These are phyloP conservation scores for Furcasterigmium sp. DNA, from an alignment of 2,329 filamentous ascomycete species.

Conservation along the genomic window DNA sequence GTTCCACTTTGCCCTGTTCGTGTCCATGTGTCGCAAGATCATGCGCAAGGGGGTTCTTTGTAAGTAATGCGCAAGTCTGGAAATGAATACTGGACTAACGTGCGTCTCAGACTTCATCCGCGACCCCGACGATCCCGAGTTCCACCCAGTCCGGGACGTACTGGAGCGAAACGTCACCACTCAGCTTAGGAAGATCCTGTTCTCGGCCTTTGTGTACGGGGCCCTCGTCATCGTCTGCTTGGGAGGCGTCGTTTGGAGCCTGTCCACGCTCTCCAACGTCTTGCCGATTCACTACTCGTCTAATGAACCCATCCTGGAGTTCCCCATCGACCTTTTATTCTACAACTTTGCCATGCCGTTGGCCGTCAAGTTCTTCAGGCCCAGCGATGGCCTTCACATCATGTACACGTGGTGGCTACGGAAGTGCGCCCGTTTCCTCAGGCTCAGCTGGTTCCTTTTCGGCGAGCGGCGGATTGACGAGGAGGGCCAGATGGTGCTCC, in stretches of 20 bases:
- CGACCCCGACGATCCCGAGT: conserved; percentile 96
- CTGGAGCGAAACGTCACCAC: conserved; percentile 88
- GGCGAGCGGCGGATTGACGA: conserved; percentile 77
- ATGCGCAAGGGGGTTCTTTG: conserved; percentile 91
- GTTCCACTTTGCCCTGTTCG: conserved; percentile 98
- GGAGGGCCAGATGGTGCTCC: conserved; percentile 61
- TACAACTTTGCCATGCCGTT: conserved; percentile 96
- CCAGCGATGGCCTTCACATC: conserved; percentile 74
- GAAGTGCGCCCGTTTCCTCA: conserved; percentile 70
- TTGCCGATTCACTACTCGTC: conserved; percentile 91
- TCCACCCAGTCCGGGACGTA: conserved; percentile 95
- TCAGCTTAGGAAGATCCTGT: conserved; percentile 91
- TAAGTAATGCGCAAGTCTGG: conserved; percentile 38
- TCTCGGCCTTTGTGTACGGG: conserved; percentile 93
- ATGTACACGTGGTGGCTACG: conserved; percentile 98
- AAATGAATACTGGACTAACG: conserved; percentile 19
- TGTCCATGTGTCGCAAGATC: conserved; percentile 98
- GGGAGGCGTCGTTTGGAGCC: conserved; percentile 92
- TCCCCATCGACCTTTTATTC: conserved; percentile 88
- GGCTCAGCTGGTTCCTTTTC: conserved; percentile 90
- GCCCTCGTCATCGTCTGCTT: conserved; percentile 88
- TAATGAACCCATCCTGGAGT: conserved; percentile 87
- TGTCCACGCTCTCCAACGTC: conserved; percentile 61
- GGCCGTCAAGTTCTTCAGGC: conserved; percentile 77
- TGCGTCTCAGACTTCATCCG: conserved; percentile 74